Evolutionary conservation across 2,329 filamentous ascomycete genomes (phyloP).

Genomic region (Gliomastix tumulicola): DNA sequence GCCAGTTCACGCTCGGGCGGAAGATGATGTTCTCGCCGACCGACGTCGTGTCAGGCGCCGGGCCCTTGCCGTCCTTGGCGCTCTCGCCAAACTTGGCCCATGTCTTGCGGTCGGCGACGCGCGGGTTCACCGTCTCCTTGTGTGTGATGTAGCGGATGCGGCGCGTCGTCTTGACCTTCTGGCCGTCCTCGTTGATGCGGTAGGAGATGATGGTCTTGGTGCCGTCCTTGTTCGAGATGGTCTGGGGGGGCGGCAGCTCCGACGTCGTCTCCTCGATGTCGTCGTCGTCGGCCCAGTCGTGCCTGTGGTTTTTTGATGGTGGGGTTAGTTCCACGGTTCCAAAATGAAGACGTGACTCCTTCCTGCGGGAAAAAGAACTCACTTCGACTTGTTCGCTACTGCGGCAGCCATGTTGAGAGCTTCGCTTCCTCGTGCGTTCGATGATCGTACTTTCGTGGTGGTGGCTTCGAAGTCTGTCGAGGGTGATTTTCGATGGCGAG

Average conservation of each 20-base stretch:
- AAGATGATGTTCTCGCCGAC: constrained; percentile 98
- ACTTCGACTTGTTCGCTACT: constrained; percentile 32
- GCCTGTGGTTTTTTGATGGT: constrained; percentile 34
- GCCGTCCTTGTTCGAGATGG: constrained; percentile 95
- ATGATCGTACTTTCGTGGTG: constrained; percentile 2
- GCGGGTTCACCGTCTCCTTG: constrained; percentile 91
- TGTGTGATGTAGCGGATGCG: constrained; percentile 88
- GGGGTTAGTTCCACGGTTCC: too few relatives aligned
- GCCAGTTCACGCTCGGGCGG: constrained; percentile 89
- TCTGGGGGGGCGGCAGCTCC: constrained; percentile 76
- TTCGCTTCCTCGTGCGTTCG: too few relatives aligned
- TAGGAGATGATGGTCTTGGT: constrained; percentile 93
- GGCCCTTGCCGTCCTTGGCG: constrained; percentile 76
- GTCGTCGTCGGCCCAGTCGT: constrained; percentile 95
- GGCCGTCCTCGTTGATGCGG: constrained; percentile 84
- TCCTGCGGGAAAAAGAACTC: too few relatives aligned
- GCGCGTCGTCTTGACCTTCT: constrained; percentile 95
- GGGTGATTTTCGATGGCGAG: not conserved
- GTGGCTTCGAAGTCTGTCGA: constrained; percentile 2
- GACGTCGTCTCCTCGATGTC: constrained; percentile 68
- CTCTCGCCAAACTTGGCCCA: constrained; percentile 92
- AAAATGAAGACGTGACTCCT: too few relatives aligned
- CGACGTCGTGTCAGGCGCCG: constrained; percentile 81
- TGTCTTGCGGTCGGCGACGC: constrained; percentile 86
- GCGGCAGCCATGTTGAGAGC: constrained; percentile 29